phyloP scores from a whole-genome alignment of 2,329 filamentous ascomycete genomes.

The Stylonectria norvegica region DNA sequence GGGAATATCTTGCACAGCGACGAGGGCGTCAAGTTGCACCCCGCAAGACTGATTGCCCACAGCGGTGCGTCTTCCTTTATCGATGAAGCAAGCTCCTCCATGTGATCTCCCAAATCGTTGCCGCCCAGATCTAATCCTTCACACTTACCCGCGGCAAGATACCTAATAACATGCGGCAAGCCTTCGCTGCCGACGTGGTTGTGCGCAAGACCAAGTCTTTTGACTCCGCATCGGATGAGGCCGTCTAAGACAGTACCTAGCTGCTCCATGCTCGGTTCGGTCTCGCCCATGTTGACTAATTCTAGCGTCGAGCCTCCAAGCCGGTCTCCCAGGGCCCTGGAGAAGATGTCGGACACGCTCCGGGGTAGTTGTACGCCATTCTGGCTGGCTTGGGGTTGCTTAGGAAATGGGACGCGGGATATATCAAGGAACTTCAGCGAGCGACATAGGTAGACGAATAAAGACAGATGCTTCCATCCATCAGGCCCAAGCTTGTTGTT shows the following conservation, averaged over 20 bases:
- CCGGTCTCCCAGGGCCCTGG: constrained; percentile 72
- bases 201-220: constrained; percentile 76
- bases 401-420: constrained; percentile 77
- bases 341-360: constrained; percentile 58
- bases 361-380: constrained; percentile 33
- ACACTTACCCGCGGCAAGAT: constrained; percentile 72
- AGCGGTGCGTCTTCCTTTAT: constrained; percentile 56
- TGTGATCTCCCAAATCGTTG: constrained; percentile 64
- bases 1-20: constrained; percentile 74
- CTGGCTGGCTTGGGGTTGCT: constrained; percentile 30
- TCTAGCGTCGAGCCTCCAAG: constrained; percentile 74
- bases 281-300: constrained; percentile 79
- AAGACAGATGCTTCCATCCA: constrained; percentile 86
- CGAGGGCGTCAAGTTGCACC: constrained; percentile 74
- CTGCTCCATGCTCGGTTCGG: constrained; percentile 66
- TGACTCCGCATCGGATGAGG: constrained; percentile 71
- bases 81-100: constrained; percentile 51
- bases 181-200: constrained; percentile 74
- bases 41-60: constrained; percentile 80
- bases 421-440: constrained; percentile 84
- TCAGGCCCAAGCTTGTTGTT: constrained; percentile 86
- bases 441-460: constrained; percentile 87
- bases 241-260: constrained; percentile 78
- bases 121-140: constrained; percentile 87
- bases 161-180: constrained; percentile 71